A percentile compares a stretch with the other conserved stretches of the same genome.
These are phyloP conservation scores for Adansonia grandidieri DNA, from an alignment of 441 rosid genomes.

Conservation along the genomic window DNA sequence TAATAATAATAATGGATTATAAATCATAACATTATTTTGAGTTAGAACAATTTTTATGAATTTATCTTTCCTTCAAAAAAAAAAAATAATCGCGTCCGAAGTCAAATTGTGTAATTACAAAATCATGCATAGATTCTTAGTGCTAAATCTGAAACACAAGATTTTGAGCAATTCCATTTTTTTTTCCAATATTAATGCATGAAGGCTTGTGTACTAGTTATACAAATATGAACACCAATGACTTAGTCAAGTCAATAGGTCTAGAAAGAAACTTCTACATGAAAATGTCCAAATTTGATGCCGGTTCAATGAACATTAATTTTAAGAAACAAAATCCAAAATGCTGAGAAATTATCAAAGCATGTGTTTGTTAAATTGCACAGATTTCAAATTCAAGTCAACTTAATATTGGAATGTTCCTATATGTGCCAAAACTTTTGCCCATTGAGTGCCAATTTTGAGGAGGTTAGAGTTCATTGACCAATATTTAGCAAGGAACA, in stretches of 20 bases:
- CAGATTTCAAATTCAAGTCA: slow-evolving; percentile 1
- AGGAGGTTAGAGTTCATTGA: background rate
- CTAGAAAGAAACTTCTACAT: background rate
- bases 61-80: too few species aligned
- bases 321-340: too few species aligned
- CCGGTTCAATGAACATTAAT: too few species aligned
- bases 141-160: background rate
- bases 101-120: background rate
- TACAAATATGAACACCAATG: background rate
- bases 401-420: slow-evolving; percentile 18
- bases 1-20: background rate
- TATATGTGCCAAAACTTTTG: slow-evolving; percentile 10
- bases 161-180: background rate
- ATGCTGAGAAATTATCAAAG: background rate
- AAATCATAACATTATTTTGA: background rate
- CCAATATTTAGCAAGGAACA: background rate
- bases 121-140: background rate
- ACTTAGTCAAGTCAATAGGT: background rate
- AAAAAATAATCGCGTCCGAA: background rate
- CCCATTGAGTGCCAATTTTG: slow-evolving; percentile 28
- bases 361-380: background rate
- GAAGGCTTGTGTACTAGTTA: background rate
- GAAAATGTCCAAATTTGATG: background rate
- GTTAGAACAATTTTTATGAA: background rate
- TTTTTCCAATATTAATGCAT: background rate